A percentile compares a stretch with the other conserved stretches of the same genome.
Conservation (phyloP, 352 stramenopile species). For the Aphanomyces stellatus region DNA sequence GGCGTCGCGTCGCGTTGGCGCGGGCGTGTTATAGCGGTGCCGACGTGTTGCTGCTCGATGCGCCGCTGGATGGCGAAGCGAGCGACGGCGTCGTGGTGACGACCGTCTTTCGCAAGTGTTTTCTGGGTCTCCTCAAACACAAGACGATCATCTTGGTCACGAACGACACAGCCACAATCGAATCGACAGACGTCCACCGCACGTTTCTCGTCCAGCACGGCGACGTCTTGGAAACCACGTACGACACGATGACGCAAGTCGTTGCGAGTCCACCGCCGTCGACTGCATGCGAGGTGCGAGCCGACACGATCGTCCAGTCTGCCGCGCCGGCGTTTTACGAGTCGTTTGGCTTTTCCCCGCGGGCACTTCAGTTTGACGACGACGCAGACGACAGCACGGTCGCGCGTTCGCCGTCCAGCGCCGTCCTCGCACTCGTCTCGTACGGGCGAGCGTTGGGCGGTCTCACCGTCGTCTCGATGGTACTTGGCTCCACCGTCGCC, state of each 20-base stretch:
- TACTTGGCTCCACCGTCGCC: neutral
- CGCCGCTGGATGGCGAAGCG: slow-evolving; percentile 27
- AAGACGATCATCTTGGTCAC: slow-evolving; percentile 79
- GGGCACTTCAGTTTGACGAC: slow-evolving; percentile 32
- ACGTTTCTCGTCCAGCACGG: neutral
- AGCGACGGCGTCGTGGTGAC: slow-evolving; percentile 85
- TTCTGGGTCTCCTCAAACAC: slow-evolving; percentile 37
- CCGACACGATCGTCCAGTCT: neutral
- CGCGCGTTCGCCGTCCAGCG: slow-evolving; percentile 40
- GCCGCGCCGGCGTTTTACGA: neutral
- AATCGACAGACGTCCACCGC: neutral
- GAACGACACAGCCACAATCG: slow-evolving; percentile 27
- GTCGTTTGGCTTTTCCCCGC: neutral
- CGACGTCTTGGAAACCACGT: neutral
- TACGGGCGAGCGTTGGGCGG: slow-evolving; percentile 33
- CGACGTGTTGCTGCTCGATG: slow-evolving; percentile 12
- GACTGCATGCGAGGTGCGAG: slow-evolving; percentile 25
- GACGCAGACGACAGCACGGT: slow-evolving; percentile 39
- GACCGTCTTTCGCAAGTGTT: slow-evolving; percentile 78
- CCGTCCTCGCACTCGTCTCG: slow-evolving; percentile 47
- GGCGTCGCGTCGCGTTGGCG: slow-evolving; percentile 20
- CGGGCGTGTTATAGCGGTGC: slow-evolving; percentile 12
- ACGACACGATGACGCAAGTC: neutral
- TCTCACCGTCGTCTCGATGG: slow-evolving; percentile 1
- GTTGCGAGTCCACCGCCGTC: slow-evolving; percentile 25